Conservation (phyloP, 306 rosid species). For the Geum urbanum region DNA sequence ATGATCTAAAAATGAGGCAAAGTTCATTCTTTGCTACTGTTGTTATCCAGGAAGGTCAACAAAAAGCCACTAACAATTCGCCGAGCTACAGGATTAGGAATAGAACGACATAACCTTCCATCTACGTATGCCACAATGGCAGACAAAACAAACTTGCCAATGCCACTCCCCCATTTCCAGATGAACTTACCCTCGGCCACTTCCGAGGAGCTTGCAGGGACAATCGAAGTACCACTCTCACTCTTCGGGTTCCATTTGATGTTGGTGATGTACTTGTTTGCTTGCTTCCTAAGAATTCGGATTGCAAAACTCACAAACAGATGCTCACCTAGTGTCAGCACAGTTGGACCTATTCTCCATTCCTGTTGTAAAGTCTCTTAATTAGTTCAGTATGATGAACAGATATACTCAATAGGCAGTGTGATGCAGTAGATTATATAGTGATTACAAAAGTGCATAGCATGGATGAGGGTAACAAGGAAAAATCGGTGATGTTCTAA, state of each 20-base stretch:
- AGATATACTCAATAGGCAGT: slow-evolving; percentile 6
- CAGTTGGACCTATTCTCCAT: slow-evolving; percentile 79
- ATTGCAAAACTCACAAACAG: slow-evolving; percentile 87
- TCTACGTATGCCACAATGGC: slow-evolving; percentile 84
- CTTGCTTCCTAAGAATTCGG: slow-evolving; percentile 68
- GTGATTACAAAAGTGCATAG: not conserved
- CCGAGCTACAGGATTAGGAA: slow-evolving; percentile 79
- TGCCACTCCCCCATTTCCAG: slow-evolving; percentile 61
- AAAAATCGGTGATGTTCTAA: not conserved
- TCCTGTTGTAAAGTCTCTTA: slow-evolving; percentile 43
- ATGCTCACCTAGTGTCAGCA: slow-evolving; percentile 76
- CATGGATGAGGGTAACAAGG: not conserved
- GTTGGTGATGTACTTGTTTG: slow-evolving; percentile 41
- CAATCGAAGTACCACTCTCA: slow-evolving; percentile 24
- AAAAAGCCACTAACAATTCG: slow-evolving; percentile 87
- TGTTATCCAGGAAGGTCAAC: slow-evolving; percentile 64
- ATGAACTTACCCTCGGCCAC: slow-evolving; percentile 34
- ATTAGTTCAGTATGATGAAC: slow-evolving; percentile 14
- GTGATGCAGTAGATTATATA: not conserved
- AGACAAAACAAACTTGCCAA: slow-evolving; percentile 68
- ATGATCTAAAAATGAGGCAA: not conserved
- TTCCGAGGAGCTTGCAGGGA: slow-evolving; percentile 22
- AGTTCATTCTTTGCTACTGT: slow-evolving; percentile 35
- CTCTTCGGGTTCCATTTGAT: slow-evolving; percentile 39
- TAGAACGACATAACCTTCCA: slow-evolving; percentile 81